A percentile compares a stretch with the other conserved stretches of the same genome.
Conservation (phyloP, 345 rosid genomes). For the Brassica rapa region DNA sequence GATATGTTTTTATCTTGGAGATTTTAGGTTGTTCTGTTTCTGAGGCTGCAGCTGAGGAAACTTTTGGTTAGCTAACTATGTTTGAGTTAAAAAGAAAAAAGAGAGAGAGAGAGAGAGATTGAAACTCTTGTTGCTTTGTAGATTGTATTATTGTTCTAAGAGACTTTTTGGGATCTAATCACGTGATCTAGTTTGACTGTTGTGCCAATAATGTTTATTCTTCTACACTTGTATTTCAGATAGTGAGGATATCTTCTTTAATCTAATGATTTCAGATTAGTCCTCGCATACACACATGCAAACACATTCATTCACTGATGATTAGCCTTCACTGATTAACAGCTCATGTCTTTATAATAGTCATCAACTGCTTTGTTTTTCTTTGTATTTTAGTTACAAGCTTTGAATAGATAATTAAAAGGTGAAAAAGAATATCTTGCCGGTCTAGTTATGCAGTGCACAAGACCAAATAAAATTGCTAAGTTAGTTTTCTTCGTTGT, state of each 20-base stretch:
- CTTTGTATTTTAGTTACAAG: background rate
- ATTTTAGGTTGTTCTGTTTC: slow-evolving; percentile 21
- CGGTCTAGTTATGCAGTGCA: background rate
- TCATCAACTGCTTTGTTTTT: background rate
- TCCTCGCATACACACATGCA: slow-evolving; percentile 8
- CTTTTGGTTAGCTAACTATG: slow-evolving; percentile 1
- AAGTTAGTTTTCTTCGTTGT: background rate
- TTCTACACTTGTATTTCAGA: slow-evolving; percentile 21
- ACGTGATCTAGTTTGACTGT: slow-evolving; percentile 41
- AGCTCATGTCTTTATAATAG: slow-evolving; percentile 12
- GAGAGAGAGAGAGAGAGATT: background rate
- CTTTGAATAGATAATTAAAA: background rate
- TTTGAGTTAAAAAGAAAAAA: background rate
- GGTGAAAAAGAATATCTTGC: background rate
- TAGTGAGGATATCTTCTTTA: background rate
- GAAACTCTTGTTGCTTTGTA: slow-evolving; percentile 3
- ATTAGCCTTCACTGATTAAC: slow-evolving; percentile 26
- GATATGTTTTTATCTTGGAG: slow-evolving; percentile 17
- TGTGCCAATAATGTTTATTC: slow-evolving; percentile 29
- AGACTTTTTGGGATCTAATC: slow-evolving; percentile 37
- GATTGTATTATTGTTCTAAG: slow-evolving; percentile 19
- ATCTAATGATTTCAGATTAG: slow-evolving; percentile 15
- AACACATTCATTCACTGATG: background rate
- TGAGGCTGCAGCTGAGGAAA: slow-evolving; percentile 3
- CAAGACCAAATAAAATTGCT: background rate